Percentiles rank a stretch among this genome's conserved stretches.
phyloP scores from a whole-genome alignment of 1,284 basidiomycete genomes.

The Ustilago curta region DNA sequence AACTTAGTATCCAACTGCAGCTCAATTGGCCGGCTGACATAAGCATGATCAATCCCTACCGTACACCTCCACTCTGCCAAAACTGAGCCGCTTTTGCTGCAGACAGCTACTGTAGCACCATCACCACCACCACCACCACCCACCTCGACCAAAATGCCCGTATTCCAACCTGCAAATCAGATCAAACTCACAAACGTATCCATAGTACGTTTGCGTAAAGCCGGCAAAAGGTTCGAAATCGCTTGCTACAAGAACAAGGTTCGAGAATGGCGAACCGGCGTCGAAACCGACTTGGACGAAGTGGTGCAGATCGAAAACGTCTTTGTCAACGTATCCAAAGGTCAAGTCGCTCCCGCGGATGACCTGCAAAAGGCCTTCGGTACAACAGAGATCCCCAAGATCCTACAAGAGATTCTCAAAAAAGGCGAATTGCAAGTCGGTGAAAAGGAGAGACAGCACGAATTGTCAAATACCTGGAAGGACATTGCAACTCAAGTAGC shows the following conservation, averaged over 20 bases:
- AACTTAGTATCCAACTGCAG: too few species aligned
- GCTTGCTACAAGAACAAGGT: constrained; percentile 99
- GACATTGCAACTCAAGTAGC: constrained; percentile 95
- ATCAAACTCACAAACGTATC: constrained; percentile 88
- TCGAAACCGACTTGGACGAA: constrained; percentile 93
- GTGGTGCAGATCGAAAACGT: constrained; percentile 97
- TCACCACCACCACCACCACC: background rate
- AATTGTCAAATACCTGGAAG: constrained; percentile 82
- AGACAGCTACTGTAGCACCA: background rate
- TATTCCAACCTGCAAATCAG: constrained; percentile 58
- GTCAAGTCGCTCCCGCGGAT: constrained; percentile 86
- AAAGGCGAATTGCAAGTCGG: constrained; percentile 97
- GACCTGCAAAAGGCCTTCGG: constrained; percentile 93
- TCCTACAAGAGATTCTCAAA: constrained; percentile 90
- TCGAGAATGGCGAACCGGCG: constrained; percentile 91
- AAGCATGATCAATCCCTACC: constrained; percentile 3
- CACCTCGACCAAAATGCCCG: constrained; percentile 15
- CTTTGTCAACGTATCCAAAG: constrained; percentile 96
- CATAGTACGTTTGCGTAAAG: constrained; percentile 93
- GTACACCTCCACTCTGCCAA: constrained; percentile 11
- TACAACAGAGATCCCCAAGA: constrained; percentile 78
- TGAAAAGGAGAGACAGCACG: constrained; percentile 94
- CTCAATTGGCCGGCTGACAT: too few species aligned
- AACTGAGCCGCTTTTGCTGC: constrained; percentile 3
- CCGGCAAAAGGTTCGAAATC: constrained; percentile 98